These are phyloP conservation scores for Phyllachora maydis DNA, from an alignment of 2,329 filamentous ascomycete genomes.

Conservation along the genomic window DNA sequence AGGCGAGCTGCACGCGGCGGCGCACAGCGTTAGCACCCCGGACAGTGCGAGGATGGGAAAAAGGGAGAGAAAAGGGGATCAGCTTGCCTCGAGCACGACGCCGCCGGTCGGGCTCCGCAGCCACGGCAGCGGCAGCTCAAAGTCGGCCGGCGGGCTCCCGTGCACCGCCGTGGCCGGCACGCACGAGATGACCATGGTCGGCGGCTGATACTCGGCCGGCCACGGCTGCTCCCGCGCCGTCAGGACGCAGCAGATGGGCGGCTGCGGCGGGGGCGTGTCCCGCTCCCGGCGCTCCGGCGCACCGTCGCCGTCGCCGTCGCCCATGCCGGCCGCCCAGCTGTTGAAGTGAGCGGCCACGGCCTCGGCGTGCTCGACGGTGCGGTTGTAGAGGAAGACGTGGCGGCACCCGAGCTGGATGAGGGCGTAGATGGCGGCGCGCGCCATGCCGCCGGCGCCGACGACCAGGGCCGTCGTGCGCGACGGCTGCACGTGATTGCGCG, in stretches of 20 bases:
- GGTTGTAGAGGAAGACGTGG: slow-evolving; percentile 52
- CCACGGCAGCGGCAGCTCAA: slow-evolving; percentile 50
- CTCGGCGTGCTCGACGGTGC: slow-evolving; percentile 38
- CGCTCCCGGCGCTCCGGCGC: no score
- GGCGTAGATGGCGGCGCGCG: slow-evolving; percentile 52
- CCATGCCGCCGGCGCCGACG: slow-evolving; percentile 49
- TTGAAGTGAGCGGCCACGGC: slow-evolving; percentile 49
- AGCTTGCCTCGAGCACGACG: slow-evolving; percentile 41
- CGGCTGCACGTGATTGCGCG: slow-evolving; percentile 37
- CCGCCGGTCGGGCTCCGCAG: slow-evolving; percentile 50
- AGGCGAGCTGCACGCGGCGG: slow-evolving; percentile 39
- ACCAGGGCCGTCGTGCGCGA: slow-evolving; percentile 31
- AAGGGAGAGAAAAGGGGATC: neutral
- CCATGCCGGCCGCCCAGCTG: slow-evolving; percentile 17
- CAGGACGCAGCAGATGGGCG: slow-evolving; percentile 36
- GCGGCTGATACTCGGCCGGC: slow-evolving; percentile 38
- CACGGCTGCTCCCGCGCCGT: slow-evolving; percentile 35
- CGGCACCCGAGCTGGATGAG: slow-evolving; percentile 53
- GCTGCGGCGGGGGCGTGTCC: no score
- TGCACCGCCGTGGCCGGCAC: slow-evolving; percentile 45
- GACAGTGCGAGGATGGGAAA: slow-evolving; percentile 2
- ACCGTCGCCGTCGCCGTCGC: no score
- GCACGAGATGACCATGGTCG: slow-evolving; percentile 52
- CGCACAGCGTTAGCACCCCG: neutral
- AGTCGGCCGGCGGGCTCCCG: slow-evolving; percentile 40